phyloP scores from a whole-genome alignment of 352 stramenopile genomes.

The Phytophthora hybrid region DNA sequence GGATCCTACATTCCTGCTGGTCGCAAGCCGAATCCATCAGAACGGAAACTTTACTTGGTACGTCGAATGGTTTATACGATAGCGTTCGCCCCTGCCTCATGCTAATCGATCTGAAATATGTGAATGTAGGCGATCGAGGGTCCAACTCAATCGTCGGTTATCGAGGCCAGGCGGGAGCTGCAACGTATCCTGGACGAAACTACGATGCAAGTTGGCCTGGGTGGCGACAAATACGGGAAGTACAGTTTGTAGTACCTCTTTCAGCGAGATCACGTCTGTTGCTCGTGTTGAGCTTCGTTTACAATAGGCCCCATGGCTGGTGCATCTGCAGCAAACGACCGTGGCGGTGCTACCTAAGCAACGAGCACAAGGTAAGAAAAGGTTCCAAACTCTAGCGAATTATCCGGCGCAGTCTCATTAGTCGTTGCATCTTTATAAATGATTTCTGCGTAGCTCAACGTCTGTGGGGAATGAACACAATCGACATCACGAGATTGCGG shows the following conservation, averaged over 20 bases:
- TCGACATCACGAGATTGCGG: slow-evolving; percentile 22
- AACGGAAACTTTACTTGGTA: slow-evolving; percentile 92
- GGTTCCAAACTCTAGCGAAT: slow-evolving; percentile 15
- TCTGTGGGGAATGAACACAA: slow-evolving; percentile 29
- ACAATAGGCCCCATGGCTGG: slow-evolving; percentile 15
- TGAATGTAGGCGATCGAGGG: slow-evolving; percentile 78
- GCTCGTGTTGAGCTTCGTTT: slow-evolving; percentile 30
- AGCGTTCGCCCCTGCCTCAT: neutral
- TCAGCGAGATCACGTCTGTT: slow-evolving; percentile 17
- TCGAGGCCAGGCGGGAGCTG: slow-evolving; percentile 82
- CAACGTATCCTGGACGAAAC: slow-evolving; percentile 91
- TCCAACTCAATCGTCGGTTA: slow-evolving; percentile 70
- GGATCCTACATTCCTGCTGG: slow-evolving; percentile 90
- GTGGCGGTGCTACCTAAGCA: slow-evolving; percentile 16
- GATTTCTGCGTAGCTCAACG: slow-evolving; percentile 31
- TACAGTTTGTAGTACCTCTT: slow-evolving; percentile 82
- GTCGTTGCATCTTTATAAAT: slow-evolving; percentile 29
- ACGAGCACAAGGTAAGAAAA: slow-evolving; percentile 5
- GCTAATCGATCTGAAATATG: slow-evolving; percentile 12
- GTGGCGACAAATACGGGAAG: slow-evolving; percentile 89
- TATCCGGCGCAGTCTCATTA: slow-evolving; percentile 29
- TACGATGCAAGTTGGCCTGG: slow-evolving; percentile 87
- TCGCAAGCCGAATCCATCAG: slow-evolving; percentile 82
- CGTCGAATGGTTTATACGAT: slow-evolving; percentile 21
- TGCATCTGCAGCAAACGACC: neutral